Conservation (phyloP, 1,284 basidiomycete genomes). For the Irpex lacteus region DNA sequence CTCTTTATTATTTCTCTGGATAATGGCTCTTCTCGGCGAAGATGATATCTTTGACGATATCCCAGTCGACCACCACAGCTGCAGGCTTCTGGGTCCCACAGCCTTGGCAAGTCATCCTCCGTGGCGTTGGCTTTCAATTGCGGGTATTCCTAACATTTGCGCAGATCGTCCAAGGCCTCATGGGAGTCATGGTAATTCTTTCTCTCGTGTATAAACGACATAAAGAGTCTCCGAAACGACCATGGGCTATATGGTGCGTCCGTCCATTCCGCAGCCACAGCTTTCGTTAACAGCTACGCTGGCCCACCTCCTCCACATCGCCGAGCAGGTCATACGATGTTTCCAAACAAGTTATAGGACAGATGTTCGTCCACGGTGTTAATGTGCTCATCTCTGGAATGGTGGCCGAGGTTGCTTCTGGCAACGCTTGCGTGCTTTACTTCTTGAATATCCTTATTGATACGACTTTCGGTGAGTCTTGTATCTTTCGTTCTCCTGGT, state of each 20-base stretch:
- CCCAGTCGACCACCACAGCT: conserved; percentile 23
- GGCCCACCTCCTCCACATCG: not conserved
- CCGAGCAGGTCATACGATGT: conserved; percentile 77
- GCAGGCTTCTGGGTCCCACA: conserved; percentile 31
- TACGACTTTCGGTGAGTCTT: conserved; percentile 79
- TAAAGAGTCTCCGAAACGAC: conserved; percentile 79
- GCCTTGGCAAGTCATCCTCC: conserved; percentile 24
- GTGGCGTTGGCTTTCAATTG: conserved; percentile 10
- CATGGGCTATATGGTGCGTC: conserved; percentile 89
- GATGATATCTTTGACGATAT: conserved; percentile 15
- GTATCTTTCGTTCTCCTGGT: not conserved
- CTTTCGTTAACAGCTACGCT: not conserved
- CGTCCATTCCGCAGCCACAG: not conserved
- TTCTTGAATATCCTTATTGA: conserved; percentile 95
- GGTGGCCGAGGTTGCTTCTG: conserved; percentile 62
- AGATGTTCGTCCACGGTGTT: conserved; percentile 85
- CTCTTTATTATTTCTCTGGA: conserved; percentile 10
- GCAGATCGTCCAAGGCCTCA: conserved; percentile 77
- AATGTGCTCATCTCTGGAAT: conserved; percentile 82
- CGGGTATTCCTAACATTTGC: conserved; percentile 4
- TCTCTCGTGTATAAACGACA: conserved; percentile 89
- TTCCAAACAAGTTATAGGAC: conserved; percentile 89
- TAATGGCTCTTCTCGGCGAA: conserved; percentile 12
- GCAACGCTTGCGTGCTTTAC: conserved; percentile 89
- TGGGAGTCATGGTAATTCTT: conserved; percentile 86